Evolutionary conservation across 73 alveolate genomes (phyloP).

Genomic region (Tetrahymena malaccensis): DNA sequence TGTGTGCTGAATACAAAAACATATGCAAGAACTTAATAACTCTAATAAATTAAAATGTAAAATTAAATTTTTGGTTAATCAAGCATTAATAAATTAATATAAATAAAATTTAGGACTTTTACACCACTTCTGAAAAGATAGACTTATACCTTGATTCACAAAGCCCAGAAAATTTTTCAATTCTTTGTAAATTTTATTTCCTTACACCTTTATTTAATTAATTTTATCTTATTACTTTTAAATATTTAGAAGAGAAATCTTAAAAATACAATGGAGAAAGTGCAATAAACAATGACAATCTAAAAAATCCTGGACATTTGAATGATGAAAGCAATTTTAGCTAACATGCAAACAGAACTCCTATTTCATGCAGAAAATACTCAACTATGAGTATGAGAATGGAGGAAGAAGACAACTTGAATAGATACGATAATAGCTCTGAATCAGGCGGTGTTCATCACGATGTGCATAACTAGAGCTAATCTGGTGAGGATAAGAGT

Average conservation of each 20-base stretch:
- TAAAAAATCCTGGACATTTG: not conserved
- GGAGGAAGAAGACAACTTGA: not conserved
- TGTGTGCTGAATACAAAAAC: not conserved
- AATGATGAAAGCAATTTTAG: not conserved
- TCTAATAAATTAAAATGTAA: not conserved
- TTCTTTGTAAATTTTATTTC: not conserved
- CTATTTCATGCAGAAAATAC: not conserved
- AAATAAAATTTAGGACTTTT: not conserved
- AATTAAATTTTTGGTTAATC: not conserved
- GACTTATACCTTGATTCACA: not conserved
- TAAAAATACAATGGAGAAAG: not conserved
- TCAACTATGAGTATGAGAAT: not conserved
- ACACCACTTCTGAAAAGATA: not conserved
- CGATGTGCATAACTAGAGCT: not conserved
- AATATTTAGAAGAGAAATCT: not conserved
- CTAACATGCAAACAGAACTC: not conserved
- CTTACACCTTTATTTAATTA: too few relatives aligned
- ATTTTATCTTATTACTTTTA: not conserved
- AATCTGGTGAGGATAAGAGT: not conserved
- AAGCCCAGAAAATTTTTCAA: not conserved
- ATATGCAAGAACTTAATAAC: not conserved
- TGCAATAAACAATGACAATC: not conserved
- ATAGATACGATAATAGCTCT: not conserved
- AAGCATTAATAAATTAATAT: not conserved
- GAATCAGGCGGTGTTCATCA: not conserved